Evolutionary conservation across 257 asterid species (phyloP).

Genomic region (Craterostigma plantagineum): DNA sequence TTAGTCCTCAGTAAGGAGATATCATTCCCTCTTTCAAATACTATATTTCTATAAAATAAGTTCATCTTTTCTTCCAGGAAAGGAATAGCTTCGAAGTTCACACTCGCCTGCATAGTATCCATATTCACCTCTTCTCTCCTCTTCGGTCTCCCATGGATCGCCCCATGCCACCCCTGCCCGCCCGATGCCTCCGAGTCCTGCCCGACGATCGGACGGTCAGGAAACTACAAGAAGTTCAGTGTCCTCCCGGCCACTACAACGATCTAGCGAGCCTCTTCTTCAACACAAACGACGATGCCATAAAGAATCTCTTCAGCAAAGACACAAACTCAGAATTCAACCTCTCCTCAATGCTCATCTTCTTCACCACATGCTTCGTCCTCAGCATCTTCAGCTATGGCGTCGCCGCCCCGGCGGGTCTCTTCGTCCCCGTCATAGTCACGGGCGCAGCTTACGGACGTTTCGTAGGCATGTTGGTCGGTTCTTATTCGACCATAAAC

Average conservation of each 20-base stretch:
- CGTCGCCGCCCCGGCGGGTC: slow-evolving; percentile 75
- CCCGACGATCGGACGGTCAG: slow-evolving; percentile 93
- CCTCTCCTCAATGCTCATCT: slow-evolving; percentile 42
- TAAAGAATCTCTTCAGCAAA: slow-evolving; percentile 88
- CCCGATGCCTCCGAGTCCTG: slow-evolving; percentile 65
- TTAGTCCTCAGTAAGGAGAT: no score
- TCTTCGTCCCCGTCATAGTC: slow-evolving; percentile 77
- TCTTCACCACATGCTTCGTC: slow-evolving; percentile 58
- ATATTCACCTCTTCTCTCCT: slow-evolving; percentile 72
- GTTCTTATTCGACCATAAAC: slow-evolving; percentile 48
- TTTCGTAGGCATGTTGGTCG: slow-evolving; percentile 54
- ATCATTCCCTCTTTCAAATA: no score
- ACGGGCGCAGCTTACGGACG: slow-evolving; percentile 94
- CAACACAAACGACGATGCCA: slow-evolving; percentile 88
- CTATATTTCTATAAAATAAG: slow-evolving; percentile 6
- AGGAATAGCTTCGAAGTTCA: slow-evolving; percentile 35
- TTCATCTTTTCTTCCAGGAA: slow-evolving; percentile 29
- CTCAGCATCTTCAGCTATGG: slow-evolving; percentile 82
- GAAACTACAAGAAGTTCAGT: slow-evolving; percentile 87
- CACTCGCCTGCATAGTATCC: slow-evolving; percentile 58
- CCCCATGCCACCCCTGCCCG: slow-evolving; percentile 71
- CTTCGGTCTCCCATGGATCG: slow-evolving; percentile 86
- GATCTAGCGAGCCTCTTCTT: slow-evolving; percentile 95
- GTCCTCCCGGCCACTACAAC: slow-evolving; percentile 75
- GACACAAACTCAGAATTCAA: slow-evolving; percentile 67